phyloP scores from a whole-genome alignment of 441 rosid species.

The Arabidopsis lyrata region DNA sequence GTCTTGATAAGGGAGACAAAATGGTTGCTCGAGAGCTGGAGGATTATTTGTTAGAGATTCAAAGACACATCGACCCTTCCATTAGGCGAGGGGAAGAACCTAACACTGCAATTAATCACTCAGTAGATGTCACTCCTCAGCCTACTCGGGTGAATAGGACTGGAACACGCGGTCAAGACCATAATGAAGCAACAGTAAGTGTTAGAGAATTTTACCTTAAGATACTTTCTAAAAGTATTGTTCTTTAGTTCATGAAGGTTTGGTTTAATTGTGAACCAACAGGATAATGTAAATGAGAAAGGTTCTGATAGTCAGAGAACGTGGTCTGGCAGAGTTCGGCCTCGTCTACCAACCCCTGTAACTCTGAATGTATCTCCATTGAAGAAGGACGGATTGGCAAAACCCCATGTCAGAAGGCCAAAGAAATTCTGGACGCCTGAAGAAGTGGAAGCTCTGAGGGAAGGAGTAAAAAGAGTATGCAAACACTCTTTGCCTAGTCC shows the following conservation, averaged over 20 bases:
- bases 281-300: conserved; percentile 32
- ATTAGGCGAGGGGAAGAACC: conserved; percentile 7
- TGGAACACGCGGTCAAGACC: conserved; percentile 16
- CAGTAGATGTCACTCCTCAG: conserved; percentile 30
- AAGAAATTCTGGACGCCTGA: conserved; percentile 41
- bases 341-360: conserved; percentile 17
- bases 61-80: conserved; percentile 25
- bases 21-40: conserved; percentile 33
- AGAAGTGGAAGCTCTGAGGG: conserved; percentile 46
- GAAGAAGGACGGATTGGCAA: conserved; percentile 1
- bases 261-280: conserved; percentile 34
- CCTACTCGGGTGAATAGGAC: conserved; percentile 24
- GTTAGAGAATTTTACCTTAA: not conserved
- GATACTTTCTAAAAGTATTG: conserved; percentile 7
- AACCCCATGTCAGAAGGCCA: conserved; percentile 29
- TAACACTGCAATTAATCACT: conserved; percentile 1
- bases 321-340: conserved; percentile 39
- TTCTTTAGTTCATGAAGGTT: conserved; percentile 20
- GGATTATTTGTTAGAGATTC: conserved; percentile 30
- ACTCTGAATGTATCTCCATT: conserved; percentile 37
- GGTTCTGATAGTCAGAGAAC: conserved; percentile 29
- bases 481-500: conserved; percentile 11
- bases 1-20: conserved; percentile 28
- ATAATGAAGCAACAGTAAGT: conserved; percentile 22
- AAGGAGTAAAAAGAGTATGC: conserved; percentile 46